Evolutionary conservation across 2,329 filamentous ascomycete genomes (phyloP), one percentile per base, ranked within the genome.

Genomic region (Epichloe aotearoae): DNA sequence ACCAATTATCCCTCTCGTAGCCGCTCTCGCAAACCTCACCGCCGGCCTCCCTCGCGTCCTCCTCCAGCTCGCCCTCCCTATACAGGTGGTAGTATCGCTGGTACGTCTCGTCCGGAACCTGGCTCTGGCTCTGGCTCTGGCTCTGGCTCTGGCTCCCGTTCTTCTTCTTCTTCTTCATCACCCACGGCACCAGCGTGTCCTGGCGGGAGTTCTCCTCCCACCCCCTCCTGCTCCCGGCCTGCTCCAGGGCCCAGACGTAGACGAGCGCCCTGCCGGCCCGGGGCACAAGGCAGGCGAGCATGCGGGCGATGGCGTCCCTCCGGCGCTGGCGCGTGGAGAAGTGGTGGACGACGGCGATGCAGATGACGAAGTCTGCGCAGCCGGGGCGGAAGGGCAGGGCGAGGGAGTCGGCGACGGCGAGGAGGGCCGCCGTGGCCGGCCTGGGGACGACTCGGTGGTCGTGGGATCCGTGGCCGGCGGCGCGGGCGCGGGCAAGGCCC

Each of bases 1-100:
- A 98, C 93, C 93, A 97, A 69, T 98, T 98, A 64, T 97, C 93
- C 71, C 83, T 90, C 64, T 98, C 93, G 68, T 97, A 98, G 36
- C 93, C 93, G 53, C 80, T 81, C 57, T 87, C 83, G 23, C 93
- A 60, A 14, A 96, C 80, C 46, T 68, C 69, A 7, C 90, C 93
- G 17, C 89, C 89, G 19, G 84, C 90, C 15, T 76, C 74, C 47
- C 67, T 65, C 52, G 95, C 78, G 64, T 96, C 86, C 42, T 80
- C 75, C 64, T 96, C 89, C 52, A 98, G 73, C 70, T 98, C 93
- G 15, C 87, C 87, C 63, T 87, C 78, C 50, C 80, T 76, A 67
- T 95, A 98, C 26, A 98, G 73, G 68, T 98, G 93, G 65, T 98
- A 98, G 65, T 95, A 98, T 49, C 93, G 79, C 65, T 95, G 82